Base-by-base conservation (phyloP, 2,329 filamentous ascomycete species). In the Huntiella moniliformis region DNA sequence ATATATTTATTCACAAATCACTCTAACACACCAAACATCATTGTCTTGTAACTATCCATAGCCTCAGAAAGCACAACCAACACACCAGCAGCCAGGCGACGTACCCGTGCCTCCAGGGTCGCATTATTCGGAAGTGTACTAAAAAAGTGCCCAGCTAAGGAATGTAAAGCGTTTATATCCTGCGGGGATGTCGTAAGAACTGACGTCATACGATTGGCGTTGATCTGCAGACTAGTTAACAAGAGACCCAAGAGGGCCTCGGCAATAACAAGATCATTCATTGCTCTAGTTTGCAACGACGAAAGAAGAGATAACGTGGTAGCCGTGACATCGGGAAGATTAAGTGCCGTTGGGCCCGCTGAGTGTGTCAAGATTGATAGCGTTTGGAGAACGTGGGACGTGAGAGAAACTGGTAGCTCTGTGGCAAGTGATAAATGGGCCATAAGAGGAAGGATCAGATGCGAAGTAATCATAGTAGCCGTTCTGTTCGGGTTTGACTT, bases 301-400 rank as follows among this genome's bases (percentile, higher is more conserved):
- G 95, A 73, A 2, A 96, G 65, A n/a, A 98, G 63, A 39, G 80
- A 73, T 74, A 87, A 87, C 13, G 92, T 73, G 60, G 95, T 85
- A 7, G 75, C 67, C 1, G 86, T 95, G 67, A 95, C 77, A 46
- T 84, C 75, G 1, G 80, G 76, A 0, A 96, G 70, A 1, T 74
- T 69, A 0, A 87, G 67, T 0, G 82, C 87, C 45, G 79, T 77
- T 0, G 87, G 82, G 0, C 91, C 91, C 0, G 82, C 74, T 0
- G 88, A 82, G 53, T 94, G 80, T 39, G 96, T 64, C 32, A 94
- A 65, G 5, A 98, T 66, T 1, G 81, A 80, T 0, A 96, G 67
- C 0, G 91, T 98, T 59, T 92, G 87, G 32, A 96, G 65, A 58
- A 85, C 91, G 6, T 86, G 71, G 0, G 78, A 70, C 0, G 96